Conservation (phyloP, 208 protist genomes). For the Acanthamoeba healyi region DNA sequence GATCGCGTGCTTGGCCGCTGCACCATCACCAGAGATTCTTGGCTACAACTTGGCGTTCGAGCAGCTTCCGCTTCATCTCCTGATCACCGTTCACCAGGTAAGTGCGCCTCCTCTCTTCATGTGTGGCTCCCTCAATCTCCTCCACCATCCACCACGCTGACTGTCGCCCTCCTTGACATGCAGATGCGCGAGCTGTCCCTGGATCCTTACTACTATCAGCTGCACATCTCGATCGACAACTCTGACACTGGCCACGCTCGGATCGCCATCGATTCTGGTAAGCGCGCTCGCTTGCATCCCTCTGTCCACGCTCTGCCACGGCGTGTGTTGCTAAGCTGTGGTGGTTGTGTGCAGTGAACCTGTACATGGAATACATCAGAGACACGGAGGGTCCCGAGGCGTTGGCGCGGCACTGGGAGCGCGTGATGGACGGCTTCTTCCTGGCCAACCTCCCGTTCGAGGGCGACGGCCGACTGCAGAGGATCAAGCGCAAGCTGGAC, state of each 20-base stretch:
- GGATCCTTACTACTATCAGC: constrained; percentile 67
- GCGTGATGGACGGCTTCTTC: constrained; percentile 68
- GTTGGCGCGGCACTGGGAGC: not conserved
- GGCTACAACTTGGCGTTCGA: constrained; percentile 29
- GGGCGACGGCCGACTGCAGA: not conserved
- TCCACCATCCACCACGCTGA: not conserved
- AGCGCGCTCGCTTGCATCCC: not conserved
- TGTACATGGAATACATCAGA: constrained; percentile 53
- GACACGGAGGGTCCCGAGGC: not conserved
- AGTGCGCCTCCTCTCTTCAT: not conserved
- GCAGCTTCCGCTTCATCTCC: constrained; percentile 65
- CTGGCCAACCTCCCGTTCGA: constrained; percentile 3
- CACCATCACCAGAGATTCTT: not conserved
- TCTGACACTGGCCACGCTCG: constrained; percentile 52
- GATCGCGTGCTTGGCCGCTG: too few relatives aligned
- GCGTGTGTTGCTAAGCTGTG: too few relatives aligned
- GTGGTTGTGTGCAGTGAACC: too few relatives aligned
- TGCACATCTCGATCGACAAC: constrained; percentile 74
- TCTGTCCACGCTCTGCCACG: not conserved
- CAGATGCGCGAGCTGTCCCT: constrained; percentile 3
- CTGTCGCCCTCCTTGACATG: not conserved
- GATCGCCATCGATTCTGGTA: constrained; percentile 42
- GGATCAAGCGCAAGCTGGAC: constrained; percentile 14
- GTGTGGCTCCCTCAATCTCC: not conserved
- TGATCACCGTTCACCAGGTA: constrained; percentile 62